Evolutionary conservation across 2,329 filamentous ascomycete species (phyloP).

Genomic region (Mycosphaerella sp.): DNA sequence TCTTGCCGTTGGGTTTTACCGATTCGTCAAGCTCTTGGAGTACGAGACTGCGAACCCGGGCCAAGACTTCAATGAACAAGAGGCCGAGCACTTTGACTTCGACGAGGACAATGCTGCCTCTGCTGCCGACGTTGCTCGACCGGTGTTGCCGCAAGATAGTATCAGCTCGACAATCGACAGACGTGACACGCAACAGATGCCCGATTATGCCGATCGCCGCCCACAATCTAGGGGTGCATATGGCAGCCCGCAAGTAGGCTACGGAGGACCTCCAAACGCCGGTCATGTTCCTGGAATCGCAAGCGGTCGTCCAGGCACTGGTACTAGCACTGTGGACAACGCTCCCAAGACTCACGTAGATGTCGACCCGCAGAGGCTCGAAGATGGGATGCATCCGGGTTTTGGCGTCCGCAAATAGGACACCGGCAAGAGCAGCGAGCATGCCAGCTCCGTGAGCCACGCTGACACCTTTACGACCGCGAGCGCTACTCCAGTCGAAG

Average conservation of each 20-base stretch:
- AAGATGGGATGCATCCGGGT: conserved; percentile 10
- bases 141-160: background rate
- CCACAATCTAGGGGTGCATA: background rate
- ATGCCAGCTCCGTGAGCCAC: background rate
- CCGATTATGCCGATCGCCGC: conserved; percentile 3
- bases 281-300: background rate
- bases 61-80: conserved; percentile 42
- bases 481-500: background rate
- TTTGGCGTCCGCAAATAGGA: conserved; percentile 7
- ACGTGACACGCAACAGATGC: conserved; percentile 2
- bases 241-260: background rate
- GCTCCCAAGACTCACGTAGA: conserved; percentile 2
- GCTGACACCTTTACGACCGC: conserved; percentile 4
- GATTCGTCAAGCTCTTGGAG: conserved; percentile 44
- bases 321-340: background rate
- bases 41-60: conserved; percentile 47
- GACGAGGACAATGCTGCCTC: conserved; percentile 33
- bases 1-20: conserved; percentile 45
- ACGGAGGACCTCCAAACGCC: background rate
- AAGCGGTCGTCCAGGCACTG: background rate
- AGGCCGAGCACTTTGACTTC: conserved; percentile 33
- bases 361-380: background rate
- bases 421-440: conserved; percentile 9
- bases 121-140: conserved; percentile 6
- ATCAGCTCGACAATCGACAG: background rate